These are phyloP conservation scores for Pyrenochaeta sp. DNA, from an alignment of 2,329 filamentous ascomycete genomes.

Conservation along the genomic window DNA sequence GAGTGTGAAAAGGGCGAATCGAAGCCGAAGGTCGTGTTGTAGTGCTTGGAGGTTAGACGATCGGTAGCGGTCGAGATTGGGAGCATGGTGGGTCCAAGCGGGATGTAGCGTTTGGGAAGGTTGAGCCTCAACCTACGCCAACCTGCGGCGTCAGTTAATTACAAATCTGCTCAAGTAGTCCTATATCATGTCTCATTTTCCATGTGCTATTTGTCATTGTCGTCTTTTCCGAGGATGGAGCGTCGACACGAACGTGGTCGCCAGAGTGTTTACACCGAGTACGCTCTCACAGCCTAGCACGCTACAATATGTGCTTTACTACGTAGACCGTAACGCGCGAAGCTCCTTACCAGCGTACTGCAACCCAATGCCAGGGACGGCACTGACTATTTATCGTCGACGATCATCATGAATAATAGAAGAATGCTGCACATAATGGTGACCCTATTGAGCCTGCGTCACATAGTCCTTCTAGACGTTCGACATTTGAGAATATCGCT, in stretches of 20 bases:
- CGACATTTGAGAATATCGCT: neutral
- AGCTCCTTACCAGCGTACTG: too few relatives aligned
- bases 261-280: too few relatives aligned
- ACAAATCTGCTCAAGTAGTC: neutral
- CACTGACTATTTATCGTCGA: too few relatives aligned
- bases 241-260: too few relatives aligned
- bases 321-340: too few relatives aligned
- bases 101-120: conserved; percentile 22
- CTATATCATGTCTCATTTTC: neutral
- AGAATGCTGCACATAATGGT: too few relatives aligned
- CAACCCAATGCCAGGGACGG: too few relatives aligned
- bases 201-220: too few relatives aligned
- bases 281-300: too few relatives aligned
- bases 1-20: neutral
- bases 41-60: conserved; percentile 8
- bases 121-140: conserved; percentile 23
- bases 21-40: neutral
- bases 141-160: conserved; percentile 1
- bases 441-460: neutral
- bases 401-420: too few relatives aligned
- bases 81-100: conserved; percentile 20
- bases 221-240: too few relatives aligned
- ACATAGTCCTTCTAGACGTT: neutral
- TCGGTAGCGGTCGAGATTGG: conserved; percentile 23
- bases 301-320: too few relatives aligned